A percentile compares a stretch with the other conserved stretches of the same genome.
Conservation (phyloP, 208 protist species). For the Leishmania braziliensis region DNA sequence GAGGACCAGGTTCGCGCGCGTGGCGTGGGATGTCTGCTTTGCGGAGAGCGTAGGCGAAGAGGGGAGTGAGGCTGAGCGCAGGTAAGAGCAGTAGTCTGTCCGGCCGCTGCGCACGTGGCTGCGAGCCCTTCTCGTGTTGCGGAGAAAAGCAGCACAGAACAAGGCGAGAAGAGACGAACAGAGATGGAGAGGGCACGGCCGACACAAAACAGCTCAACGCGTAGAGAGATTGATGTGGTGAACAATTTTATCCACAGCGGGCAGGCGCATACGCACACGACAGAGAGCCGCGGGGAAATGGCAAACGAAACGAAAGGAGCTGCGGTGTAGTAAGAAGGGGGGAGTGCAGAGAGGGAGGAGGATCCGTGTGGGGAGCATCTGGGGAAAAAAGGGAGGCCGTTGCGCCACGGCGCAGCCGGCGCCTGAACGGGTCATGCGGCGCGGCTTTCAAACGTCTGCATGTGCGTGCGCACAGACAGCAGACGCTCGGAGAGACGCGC, state of each 20-base stretch:
- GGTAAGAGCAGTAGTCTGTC: not conserved
- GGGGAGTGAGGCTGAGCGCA: not conserved
- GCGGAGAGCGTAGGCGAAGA: not conserved
- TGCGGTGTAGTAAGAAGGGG: not conserved
- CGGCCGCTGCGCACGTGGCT: not conserved
- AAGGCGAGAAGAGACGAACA: not conserved
- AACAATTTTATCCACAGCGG: not conserved
- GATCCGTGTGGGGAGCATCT: not conserved
- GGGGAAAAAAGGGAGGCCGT: no score
- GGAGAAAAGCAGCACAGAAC: not conserved
- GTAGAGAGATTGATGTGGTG: not conserved
- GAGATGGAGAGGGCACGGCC: not conserved
- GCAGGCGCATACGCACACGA: not conserved
- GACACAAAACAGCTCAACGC: not conserved
- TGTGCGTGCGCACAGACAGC: not conserved
- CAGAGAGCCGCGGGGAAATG: not conserved
- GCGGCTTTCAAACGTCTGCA: not conserved
- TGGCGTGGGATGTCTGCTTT: not conserved
- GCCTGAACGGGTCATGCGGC: not conserved
- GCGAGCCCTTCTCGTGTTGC: not conserved
- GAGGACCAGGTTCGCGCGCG: not conserved
- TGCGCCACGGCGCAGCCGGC: not conserved
- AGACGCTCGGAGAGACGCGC: not conserved
- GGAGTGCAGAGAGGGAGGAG: not conserved
- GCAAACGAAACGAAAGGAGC: not conserved